Conservation (phyloP, 305 asterid species). For the Rubia tinctorum region DNA sequence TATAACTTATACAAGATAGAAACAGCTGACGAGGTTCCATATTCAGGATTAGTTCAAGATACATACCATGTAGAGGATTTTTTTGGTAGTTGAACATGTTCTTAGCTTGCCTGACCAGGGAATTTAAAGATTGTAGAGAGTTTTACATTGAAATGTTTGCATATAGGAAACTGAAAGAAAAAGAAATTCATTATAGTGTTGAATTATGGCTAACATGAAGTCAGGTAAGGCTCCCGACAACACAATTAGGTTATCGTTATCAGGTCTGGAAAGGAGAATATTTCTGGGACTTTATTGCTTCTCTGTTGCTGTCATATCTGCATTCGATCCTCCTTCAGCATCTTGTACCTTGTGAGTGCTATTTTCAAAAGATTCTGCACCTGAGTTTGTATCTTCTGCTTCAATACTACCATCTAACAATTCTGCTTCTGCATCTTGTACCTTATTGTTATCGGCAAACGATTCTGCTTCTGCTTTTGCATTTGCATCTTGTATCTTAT, state of each 20-base stretch:
- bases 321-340: not conserved
- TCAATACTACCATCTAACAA: not conserved
- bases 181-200: not conserved
- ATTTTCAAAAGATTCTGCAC: not conserved
- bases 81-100: slow-evolving; percentile 17
- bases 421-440: not conserved
- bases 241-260: no score
- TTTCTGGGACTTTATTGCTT: not conserved
- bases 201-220: not conserved
- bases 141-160: not conserved
- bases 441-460: not conserved
- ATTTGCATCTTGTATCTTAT: not conserved
- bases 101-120: slow-evolving; percentile 2
- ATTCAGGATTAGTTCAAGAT: slow-evolving; percentile 7
- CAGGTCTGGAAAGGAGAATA: no score
- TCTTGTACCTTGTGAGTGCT: not conserved
- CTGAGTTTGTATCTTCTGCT: not conserved
- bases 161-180: not conserved
- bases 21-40: not conserved
- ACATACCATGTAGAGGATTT: not conserved
- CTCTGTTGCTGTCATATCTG: not conserved
- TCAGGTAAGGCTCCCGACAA: no score
- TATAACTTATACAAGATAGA: not conserved
- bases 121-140: not conserved
- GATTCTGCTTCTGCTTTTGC: not conserved